Conservation (phyloP, 345 rosid genomes). For the Eutrema heterophyllum region DNA sequence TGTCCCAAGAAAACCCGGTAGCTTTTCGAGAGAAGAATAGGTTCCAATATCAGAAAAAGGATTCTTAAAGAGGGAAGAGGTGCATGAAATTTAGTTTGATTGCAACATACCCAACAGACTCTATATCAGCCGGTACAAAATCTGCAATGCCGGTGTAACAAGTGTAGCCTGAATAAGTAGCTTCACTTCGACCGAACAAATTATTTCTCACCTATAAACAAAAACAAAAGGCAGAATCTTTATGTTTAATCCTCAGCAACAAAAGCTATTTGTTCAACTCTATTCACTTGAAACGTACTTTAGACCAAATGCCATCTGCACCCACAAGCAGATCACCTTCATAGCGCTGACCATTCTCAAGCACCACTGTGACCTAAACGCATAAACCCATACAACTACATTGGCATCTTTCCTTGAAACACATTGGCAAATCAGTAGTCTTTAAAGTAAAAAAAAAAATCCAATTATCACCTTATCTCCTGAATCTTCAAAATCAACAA, state of each 20-base stretch:
- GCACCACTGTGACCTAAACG: conserved; percentile 65
- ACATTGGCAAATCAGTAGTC: not conserved
- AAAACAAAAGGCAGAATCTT: conserved; percentile 5
- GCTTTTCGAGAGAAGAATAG: conserved; percentile 36
- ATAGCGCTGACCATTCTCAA: conserved; percentile 66
- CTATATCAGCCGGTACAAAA: conserved; percentile 86
- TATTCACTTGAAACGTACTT: conserved; percentile 40
- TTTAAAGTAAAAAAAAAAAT: not conserved
- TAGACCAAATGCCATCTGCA: conserved; percentile 98
- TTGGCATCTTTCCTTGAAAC: not conserved
- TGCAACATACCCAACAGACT: conserved; percentile 66
- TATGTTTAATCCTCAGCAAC: not conserved
- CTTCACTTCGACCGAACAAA: conserved; percentile 72
- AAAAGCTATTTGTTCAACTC: not conserved
- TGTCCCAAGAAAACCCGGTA: conserved; percentile 93
- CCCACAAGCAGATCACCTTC: conserved; percentile 92
- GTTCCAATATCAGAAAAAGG: conserved; percentile 4
- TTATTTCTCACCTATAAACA: conserved; percentile 63
- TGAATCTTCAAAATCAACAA: conserved; percentile 74
- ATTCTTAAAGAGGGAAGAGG: conserved; percentile 3
- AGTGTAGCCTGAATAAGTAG: conserved; percentile 78
- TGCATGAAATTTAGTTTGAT: not conserved
- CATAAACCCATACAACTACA: conserved; percentile 14
- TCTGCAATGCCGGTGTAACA: conserved; percentile 96
- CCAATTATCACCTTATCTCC: conserved; percentile 56